Conservation (phyloP, 2,329 filamentous ascomycete species). For the Aspergillus fumigatus region DNA sequence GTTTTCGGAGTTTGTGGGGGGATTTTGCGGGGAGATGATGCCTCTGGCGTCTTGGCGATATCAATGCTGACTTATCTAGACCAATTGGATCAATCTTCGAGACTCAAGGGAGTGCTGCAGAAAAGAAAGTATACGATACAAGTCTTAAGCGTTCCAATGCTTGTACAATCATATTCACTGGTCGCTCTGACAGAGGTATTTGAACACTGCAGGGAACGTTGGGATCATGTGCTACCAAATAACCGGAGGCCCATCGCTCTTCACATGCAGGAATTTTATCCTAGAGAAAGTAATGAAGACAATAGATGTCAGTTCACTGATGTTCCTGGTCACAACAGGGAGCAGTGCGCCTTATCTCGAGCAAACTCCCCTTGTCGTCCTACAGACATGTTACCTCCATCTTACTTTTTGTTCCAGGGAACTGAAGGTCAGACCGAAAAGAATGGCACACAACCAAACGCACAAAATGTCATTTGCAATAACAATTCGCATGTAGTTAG, state of each 20-base stretch:
- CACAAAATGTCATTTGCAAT: neutral
- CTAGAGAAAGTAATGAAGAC: neutral
- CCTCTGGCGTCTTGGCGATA: neutral
- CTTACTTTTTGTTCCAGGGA: neutral
- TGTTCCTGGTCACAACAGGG: neutral
- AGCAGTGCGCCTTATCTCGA: neutral
- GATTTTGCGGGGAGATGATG: conserved; percentile 10
- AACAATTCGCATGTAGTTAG: neutral
- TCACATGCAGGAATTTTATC: neutral
- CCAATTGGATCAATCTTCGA: neutral
- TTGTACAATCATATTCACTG: neutral
- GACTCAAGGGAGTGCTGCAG: neutral
- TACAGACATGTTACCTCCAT: neutral
- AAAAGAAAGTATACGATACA: neutral
- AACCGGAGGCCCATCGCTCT: neutral
- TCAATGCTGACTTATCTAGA: neutral
- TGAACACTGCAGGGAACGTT: too few species aligned
- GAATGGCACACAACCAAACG: neutral
- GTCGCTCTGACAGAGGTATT: neutral
- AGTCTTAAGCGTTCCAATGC: too few species aligned
- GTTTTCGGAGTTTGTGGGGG: conserved; percentile 22
- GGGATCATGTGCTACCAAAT: neutral
- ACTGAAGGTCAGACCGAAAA: neutral
- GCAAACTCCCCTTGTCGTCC: neutral
- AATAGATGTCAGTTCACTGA: too few species aligned